These are phyloP conservation scores for Isabelozyma pseudorhagii DNA, from an alignment of 805 yeast genomes.

Conservation along the genomic window DNA sequence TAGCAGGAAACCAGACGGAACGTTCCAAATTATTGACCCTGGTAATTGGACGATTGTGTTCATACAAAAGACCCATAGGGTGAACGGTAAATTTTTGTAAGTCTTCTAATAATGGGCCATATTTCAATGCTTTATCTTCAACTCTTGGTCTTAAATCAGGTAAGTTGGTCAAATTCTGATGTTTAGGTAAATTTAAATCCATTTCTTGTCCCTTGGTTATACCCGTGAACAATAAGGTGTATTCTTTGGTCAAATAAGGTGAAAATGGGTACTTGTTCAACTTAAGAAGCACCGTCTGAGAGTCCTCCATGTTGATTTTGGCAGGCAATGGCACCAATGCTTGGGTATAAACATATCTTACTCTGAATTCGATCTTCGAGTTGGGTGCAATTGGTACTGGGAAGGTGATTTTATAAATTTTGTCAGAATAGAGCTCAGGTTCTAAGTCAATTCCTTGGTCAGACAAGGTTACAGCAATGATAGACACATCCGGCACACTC, in stretches of 20 bases:
- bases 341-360: conserved; percentile 48
- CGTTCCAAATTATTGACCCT: conserved; percentile 61
- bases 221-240: conserved; percentile 45
- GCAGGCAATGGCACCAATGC: conserved; percentile 61
- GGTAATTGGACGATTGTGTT: conserved; percentile 63
- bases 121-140: conserved; percentile 41
- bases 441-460: conserved; percentile 19
- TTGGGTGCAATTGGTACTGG: conserved; percentile 70
- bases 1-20: conserved; percentile 84
- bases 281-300: conserved; percentile 56
- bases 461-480: conserved; percentile 35
- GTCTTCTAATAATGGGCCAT: conserved; percentile 49
- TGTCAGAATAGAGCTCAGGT: conserved; percentile 10
- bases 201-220: conserved; percentile 46
- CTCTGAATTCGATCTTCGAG: conserved; percentile 44
- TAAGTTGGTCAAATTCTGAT: conserved; percentile 10
- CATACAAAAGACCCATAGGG: conserved; percentile 58
- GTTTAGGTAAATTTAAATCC: conserved; percentile 21
- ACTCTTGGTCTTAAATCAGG: conserved; percentile 35
- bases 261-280: conserved; percentile 57
- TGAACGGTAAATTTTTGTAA: conserved; percentile 45
- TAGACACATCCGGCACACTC: conserved; percentile 38
- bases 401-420: conserved; percentile 44
- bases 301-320: conserved; percentile 52
- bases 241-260: conserved; percentile 56